Evolutionary conservation across 805 yeast species (phyloP).

Genomic region (Debaryomyces maramus): DNA sequence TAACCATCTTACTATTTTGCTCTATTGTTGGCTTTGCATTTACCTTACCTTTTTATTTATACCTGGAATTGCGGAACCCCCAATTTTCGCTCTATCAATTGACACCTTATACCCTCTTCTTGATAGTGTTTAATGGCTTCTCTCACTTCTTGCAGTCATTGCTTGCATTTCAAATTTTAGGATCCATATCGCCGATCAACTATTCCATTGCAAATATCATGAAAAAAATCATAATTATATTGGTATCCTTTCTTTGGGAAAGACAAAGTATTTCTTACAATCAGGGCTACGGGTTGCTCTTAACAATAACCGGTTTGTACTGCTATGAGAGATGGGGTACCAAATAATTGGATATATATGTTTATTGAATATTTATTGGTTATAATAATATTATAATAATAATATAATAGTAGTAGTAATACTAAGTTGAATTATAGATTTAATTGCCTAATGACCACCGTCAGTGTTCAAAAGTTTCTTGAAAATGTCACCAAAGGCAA

Average conservation of each 20-base stretch:
- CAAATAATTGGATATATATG: background rate
- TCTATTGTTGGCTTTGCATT: slow-evolving; percentile 65
- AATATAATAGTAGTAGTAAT: background rate
- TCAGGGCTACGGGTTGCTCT: slow-evolving; percentile 36
- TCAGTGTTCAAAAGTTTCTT: slow-evolving; percentile 43
- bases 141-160: slow-evolving; percentile 73
- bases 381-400: background rate
- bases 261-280: slow-evolving; percentile 19
- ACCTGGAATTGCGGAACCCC: slow-evolving; percentile 48
- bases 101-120: slow-evolving; percentile 25
- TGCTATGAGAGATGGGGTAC: slow-evolving; percentile 45
- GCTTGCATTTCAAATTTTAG: slow-evolving; percentile 74
- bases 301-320: slow-evolving; percentile 42
- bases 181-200: slow-evolving; percentile 70
- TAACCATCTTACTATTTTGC: slow-evolving; percentile 70
- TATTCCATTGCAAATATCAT: slow-evolving; percentile 78
- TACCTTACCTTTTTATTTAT: slow-evolving; percentile 66
- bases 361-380: background rate
- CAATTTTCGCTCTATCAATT: slow-evolving; percentile 33
- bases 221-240: slow-evolving; percentile 70
- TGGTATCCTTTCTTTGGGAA: slow-evolving; percentile 66
- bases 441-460: slow-evolving; percentile 32
- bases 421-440: background rate
- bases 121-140: slow-evolving; percentile 61
- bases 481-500: slow-evolving; percentile 89